Conservation (phyloP, 2,329 filamentous ascomycete genomes). For the Ophiocordyceps robertsii region DNA sequence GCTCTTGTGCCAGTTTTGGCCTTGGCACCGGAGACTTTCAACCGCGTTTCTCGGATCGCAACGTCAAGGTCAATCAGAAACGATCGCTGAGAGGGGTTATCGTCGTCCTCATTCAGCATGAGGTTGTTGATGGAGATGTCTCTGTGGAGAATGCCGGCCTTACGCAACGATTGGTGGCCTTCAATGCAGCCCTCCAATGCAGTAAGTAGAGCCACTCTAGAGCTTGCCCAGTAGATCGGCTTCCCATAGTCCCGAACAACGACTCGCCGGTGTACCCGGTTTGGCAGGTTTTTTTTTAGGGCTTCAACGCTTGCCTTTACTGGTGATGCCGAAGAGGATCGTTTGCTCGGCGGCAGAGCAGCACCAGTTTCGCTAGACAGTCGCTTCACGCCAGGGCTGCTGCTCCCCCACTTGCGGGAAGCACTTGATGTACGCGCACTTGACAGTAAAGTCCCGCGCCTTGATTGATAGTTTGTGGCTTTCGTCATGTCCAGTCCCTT, state of each 20-base stretch:
- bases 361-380: too few relatives aligned
- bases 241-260: neutral
- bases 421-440: neutral
- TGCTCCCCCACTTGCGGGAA: neutral
- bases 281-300: neutral
- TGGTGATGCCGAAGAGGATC: neutral
- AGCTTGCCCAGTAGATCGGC: neutral
- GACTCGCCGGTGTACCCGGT: neutral
- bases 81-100: too few relatives aligned
- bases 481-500: neutral
- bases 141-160: too few relatives aligned
- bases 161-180: too few relatives aligned
- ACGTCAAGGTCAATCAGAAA: too few relatives aligned
- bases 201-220: neutral
- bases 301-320: neutral
- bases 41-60: too few relatives aligned
- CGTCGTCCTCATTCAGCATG: too few relatives aligned
- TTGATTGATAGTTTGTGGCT: neutral
- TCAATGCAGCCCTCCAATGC: too few relatives aligned
- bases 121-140: too few relatives aligned
- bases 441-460: neutral
- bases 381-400: neutral
- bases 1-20: slow-evolving; percentile 22
- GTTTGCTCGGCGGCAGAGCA: neutral
- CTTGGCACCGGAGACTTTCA: too few relatives aligned